Evolutionary conservation across 768 basidiomycete genomes (phyloP).

Genomic region (Mycena capillaripes): DNA sequence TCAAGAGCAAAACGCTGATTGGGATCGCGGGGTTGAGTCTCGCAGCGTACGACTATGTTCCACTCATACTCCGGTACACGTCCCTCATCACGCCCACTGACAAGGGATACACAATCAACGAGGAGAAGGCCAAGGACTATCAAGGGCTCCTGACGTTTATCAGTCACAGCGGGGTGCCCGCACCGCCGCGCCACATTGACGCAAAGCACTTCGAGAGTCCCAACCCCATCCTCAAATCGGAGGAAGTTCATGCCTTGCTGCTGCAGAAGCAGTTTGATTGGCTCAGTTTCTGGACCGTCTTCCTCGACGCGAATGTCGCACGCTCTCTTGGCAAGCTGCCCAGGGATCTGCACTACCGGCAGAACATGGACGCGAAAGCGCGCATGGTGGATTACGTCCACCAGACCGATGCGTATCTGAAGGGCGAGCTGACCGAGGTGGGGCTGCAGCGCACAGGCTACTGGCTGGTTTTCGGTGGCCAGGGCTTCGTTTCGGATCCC

Average conservation of each 20-base stretch:
- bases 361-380: not conserved
- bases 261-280: constrained; percentile 3
- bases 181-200: not conserved
- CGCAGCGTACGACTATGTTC: constrained; percentile 1
- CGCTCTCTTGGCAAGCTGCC: constrained; percentile 4
- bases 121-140: not conserved
- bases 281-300: not conserved
- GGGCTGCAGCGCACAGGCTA: not conserved
- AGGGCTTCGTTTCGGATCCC: not conserved
- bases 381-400: not conserved
- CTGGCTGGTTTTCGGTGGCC: not conserved
- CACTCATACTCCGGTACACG: not conserved
- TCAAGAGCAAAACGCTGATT: not conserved
- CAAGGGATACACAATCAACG: not conserved
- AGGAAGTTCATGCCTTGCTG: not conserved
- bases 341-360: not conserved
- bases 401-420: not conserved
- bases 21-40: constrained; percentile 1
- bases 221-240: not conserved
- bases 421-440: not conserved
- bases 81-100: not conserved
- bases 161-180: not conserved
- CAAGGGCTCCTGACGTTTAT: not conserved
- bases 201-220: not conserved
- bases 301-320: constrained; percentile 7